Conservation (phyloP, 768 basidiomycete species). For the Phlebiopsis flavidoalba region DNA sequence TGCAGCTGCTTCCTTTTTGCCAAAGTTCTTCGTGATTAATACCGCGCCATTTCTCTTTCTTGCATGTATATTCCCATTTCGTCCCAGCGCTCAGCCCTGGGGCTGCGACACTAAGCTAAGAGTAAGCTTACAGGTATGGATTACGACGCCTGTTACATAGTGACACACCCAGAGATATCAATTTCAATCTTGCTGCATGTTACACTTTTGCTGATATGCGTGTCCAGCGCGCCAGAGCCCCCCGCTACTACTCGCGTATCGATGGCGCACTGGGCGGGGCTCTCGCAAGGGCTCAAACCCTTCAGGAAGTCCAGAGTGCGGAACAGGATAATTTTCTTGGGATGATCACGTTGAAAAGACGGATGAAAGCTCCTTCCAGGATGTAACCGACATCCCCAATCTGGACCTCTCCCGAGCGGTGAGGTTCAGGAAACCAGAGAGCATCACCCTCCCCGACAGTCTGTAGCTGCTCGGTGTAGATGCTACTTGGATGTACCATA, state of each 20-base stretch:
- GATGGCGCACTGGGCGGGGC: too few relatives aligned
- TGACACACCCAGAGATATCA: not conserved
- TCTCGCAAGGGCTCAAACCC: not conserved
- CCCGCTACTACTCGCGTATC: too few relatives aligned
- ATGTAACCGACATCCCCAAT: slow-evolving; percentile 6
- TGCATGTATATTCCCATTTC: not conserved
- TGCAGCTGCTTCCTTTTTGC: not conserved
- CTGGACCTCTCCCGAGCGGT: not conserved
- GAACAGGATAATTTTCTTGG: too few relatives aligned
- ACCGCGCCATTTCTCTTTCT: not conserved
- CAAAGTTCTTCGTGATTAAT: not conserved
- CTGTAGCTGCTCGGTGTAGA: not conserved
- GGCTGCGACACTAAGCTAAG: not conserved
- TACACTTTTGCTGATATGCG: not conserved
- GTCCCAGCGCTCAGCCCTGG: not conserved
- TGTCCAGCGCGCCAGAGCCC: not conserved
- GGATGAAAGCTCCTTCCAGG: slow-evolving; percentile 1
- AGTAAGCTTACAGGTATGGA: not conserved
- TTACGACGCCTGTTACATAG: too few relatives aligned
- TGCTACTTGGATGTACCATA: not conserved
- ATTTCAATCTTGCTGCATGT: not conserved
- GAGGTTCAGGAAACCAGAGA: slow-evolving; percentile 2
- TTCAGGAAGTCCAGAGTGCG: not conserved
- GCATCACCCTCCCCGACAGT: not conserved
- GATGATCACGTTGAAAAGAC: slow-evolving; percentile 1